Evolutionary conservation across 1,284 basidiomycete genomes (phyloP), one percentile per base, ranked within the genome.

Genomic region (Peniophora sp.): DNA sequence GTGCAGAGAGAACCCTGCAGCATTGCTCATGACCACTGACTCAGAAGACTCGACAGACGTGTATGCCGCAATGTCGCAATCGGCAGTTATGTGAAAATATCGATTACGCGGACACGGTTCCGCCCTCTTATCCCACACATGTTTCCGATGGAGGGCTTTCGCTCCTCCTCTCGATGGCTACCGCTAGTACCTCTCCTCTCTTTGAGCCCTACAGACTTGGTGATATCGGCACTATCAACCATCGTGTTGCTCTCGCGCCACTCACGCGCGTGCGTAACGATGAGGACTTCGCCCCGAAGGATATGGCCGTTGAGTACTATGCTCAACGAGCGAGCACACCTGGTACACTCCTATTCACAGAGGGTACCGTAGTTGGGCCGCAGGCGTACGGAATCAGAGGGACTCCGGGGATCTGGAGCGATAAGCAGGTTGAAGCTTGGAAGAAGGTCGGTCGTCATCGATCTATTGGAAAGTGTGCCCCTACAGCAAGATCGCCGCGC

Each of bases 281-380:
- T 51, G 49, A 51, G 11, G 47, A 50, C 11, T 59, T 62, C 39
- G 59, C 60, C 6, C 64, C 53, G 20, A 52, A 47, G 23, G 65
- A 68, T 18, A 54, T 69, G 11, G 64, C 63, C 18, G 62, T 64
- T 27, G 65, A 69, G 41, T 76, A 79, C 59, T 80, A 79, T 59
- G 49, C 58, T 1, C 76, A 78, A 56, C 64, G 76, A 9, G 70
- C 66, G 1, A 62, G 60, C 24, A 56, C 56, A 0, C 68, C 69
- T 0, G 76, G 76, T 0, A 72, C 73, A 1, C 59, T 79, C 9
- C 59, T 80, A 17, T 72, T 79, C 49, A 64, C 72, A 3, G 77
- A 79, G 59, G 75, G 62, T 0, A 74, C 72, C 0, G 62, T 71
- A 54, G 71, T 78, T 47, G 59, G 64, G 10, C 50, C 62, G 6